Evolutionary conservation across 768 basidiomycete genomes (phyloP).

Genomic region (Hortiboletus flavorubellus): DNA sequence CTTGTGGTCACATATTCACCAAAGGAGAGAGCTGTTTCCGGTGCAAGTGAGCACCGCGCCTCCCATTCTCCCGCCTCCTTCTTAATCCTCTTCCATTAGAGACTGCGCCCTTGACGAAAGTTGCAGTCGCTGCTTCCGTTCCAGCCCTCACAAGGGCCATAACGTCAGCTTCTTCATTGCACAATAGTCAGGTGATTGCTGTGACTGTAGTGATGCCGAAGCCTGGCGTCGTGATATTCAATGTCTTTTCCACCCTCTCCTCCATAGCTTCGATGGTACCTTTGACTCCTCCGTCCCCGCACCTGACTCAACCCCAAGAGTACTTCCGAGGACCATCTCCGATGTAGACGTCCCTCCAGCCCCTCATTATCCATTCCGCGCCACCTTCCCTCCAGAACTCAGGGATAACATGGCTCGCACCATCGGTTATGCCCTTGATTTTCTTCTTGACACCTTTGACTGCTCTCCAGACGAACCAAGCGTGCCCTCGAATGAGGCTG

Average conservation of each 20-base stretch:
- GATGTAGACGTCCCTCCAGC: conserved; percentile 57
- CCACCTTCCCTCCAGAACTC: conserved; percentile 58
- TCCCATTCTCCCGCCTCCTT: background rate
- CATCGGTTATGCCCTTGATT: conserved; percentile 76
- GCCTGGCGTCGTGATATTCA: conserved; percentile 71
- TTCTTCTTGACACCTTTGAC: conserved; percentile 78
- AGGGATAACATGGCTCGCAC: conserved; percentile 73
- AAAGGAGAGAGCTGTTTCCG: conserved; percentile 91
- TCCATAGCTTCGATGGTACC: conserved; percentile 16
- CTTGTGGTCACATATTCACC: conserved; percentile 83
- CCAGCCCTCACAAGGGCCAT: conserved; percentile 82
- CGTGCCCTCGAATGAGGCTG: conserved; percentile 64
- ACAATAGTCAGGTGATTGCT: conserved; percentile 89
- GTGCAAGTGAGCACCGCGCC: conserved; percentile 69
- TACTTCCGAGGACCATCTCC: conserved; percentile 37
- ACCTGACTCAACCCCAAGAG: conserved; percentile 41
- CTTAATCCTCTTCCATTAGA: conserved; percentile 39
- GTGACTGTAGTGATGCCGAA: conserved; percentile 91
- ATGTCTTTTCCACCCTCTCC: conserved; percentile 75
- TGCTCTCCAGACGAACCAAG: conserved; percentile 75
- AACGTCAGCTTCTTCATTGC: conserved; percentile 93
- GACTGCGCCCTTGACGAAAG: conserved; percentile 90
- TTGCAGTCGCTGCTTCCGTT: conserved; percentile 85
- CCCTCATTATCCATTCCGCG: conserved; percentile 55
- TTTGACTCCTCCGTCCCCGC: conserved; percentile 13